phyloP scores from a whole-genome alignment of 2,329 filamentous ascomycete species.

The Sporothrix dimorphospora region DNA sequence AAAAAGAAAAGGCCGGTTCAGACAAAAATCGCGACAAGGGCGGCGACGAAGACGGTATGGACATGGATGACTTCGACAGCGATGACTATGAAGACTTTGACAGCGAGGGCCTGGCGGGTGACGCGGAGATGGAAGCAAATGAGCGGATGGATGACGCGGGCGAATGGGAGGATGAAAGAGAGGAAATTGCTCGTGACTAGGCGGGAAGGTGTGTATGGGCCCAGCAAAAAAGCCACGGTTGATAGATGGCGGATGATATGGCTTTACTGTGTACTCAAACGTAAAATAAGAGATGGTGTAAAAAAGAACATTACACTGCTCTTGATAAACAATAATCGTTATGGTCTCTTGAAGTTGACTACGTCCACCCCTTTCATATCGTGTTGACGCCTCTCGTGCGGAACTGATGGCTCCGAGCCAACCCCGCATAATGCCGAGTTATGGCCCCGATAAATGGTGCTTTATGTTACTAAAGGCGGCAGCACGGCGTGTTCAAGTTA shows the following conservation, averaged over 20 bases:
- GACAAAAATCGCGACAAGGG: constrained; percentile 45
- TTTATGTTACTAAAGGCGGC: not conserved
- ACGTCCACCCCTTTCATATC: no score
- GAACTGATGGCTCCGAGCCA: not conserved
- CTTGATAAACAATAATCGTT: not conserved
- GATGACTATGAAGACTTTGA: constrained; percentile 55
- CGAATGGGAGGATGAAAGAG: constrained; percentile 57
- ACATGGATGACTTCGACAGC: constrained; percentile 46
- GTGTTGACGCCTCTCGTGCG: not conserved
- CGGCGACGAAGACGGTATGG: constrained; percentile 45
- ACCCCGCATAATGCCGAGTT: not conserved
- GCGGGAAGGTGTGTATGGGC: not conserved
- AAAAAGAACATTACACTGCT: not conserved
- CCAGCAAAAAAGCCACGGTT: not conserved
- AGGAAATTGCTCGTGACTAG: constrained; percentile 37
- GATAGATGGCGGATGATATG: not conserved
- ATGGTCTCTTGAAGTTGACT: no score
- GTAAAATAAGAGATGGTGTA: not conserved
- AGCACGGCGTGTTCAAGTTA: not conserved
- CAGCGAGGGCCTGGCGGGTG: constrained; percentile 55
- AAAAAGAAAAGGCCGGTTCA: constrained; percentile 53
- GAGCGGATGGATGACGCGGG: constrained; percentile 54
- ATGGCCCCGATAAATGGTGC: not conserved
- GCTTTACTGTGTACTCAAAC: not conserved
- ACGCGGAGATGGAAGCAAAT: constrained; percentile 54